phyloP scores from a whole-genome alignment of 768 basidiomycete species.

The Calocybe cyanea region DNA sequence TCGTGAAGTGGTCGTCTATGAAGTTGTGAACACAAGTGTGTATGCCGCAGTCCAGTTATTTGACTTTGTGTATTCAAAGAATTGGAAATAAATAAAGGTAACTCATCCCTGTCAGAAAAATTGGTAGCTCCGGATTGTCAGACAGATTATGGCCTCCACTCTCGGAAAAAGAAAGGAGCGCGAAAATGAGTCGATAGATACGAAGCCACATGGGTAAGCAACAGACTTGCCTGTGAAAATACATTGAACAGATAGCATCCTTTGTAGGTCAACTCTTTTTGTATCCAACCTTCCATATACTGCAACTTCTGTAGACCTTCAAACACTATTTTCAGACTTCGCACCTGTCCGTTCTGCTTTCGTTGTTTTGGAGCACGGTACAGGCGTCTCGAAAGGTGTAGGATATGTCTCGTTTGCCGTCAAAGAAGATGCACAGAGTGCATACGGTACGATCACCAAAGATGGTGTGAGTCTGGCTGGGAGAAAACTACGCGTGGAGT shows the following conservation, averaged over 20 bases:
- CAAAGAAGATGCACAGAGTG: constrained; percentile 80
- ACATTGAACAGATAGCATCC: constrained; percentile 6
- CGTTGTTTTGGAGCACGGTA: constrained; percentile 78
- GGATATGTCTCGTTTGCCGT: constrained; percentile 94
- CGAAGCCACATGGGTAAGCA: constrained; percentile 30
- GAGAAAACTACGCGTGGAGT: constrained; percentile 68
- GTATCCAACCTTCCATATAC: constrained; percentile 91
- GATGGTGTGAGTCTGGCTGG: constrained; percentile 66
- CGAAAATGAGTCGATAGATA: constrained; percentile 24
- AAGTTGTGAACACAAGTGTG: not conserved
- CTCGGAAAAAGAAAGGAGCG: constrained; percentile 44
- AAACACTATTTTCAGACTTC: constrained; percentile 92
- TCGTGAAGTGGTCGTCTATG: not conserved
- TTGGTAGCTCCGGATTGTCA: no score
- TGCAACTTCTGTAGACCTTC: constrained; percentile 85
- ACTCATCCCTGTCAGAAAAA: no score
- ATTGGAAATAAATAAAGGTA: no score
- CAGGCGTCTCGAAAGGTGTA: constrained; percentile 84
- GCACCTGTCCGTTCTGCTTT: constrained; percentile 94
- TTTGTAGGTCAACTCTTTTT: constrained; percentile 78
- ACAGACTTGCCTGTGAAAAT: not conserved
- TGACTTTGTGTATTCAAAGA: no score
- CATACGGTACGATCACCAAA: constrained; percentile 59
- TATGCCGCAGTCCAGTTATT: not conserved
- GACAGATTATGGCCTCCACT: constrained; percentile 9